Evolutionary conservation across 2,329 filamentous ascomycete species (phyloP), one percentile per base, ranked within the genome.

Genomic region (Sclerotinia minor): DNA sequence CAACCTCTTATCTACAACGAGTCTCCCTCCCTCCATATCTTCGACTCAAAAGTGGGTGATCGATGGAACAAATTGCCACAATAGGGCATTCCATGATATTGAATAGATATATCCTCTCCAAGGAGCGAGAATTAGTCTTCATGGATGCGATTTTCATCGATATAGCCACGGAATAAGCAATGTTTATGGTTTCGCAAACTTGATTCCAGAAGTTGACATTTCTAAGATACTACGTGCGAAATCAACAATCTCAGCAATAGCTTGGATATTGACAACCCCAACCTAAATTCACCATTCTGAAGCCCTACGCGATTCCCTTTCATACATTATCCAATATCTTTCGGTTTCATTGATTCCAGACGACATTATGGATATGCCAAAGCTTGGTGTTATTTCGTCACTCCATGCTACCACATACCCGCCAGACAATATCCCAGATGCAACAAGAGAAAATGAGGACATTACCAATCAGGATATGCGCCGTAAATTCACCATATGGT

Each of bases 401-500:
- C 13, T 57, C 35, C 17, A 32, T 47, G 19, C 26, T 21, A 54
- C 55, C 49, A 67, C 35, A 15, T 60, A 50, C 32, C 17, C n/a
- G 13, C 35, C 35, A 44, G 41, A 41, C 24, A 4, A 35, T 15
- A 35, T 38, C 19, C 35, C 15, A 6, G 21, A 63, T 7, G 38
- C 45, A 32, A 41, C 24, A 29, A 61, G 26, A 17, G 13, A 13
- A 29, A 47, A 54, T 45, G 47, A 67, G 17, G 38, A 17, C 3
- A 35, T 19, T 11, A 21, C 13, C 15, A 45, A 17, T 61, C 55
- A 52, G 5, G 47, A 67, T 26, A 67, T 67, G 55, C 65, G 65
- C 1, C 65, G 65, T 21, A 67, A 67, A 63, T 67, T 67, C 29
- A 61, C 65, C 4, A 21, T 63, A 19, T 63, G 65, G 65, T 67